These are phyloP conservation scores for Aspergillus vadensis DNA, from an alignment of 2,329 filamentous ascomycete genomes.

Conservation along the genomic window DNA sequence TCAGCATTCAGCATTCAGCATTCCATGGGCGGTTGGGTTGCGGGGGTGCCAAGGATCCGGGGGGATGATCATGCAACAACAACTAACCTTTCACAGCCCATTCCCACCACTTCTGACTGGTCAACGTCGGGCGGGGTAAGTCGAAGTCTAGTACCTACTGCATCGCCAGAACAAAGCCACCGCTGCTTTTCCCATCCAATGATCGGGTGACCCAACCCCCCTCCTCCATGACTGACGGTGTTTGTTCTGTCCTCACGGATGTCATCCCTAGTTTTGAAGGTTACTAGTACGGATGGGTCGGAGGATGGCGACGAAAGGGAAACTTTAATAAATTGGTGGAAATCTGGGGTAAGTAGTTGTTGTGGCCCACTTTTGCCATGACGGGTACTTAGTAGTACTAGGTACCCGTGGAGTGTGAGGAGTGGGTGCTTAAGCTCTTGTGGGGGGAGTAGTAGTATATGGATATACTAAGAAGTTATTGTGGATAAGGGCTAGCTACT, in stretches of 20 bases:
- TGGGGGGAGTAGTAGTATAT: too few species aligned
- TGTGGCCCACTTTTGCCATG: neutral
- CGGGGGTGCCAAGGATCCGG: slow-evolving; percentile 17
- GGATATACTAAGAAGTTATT: neutral
- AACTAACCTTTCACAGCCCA: neutral
- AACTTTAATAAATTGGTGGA: neutral
- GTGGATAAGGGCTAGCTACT: neutral
- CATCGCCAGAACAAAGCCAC: slow-evolving; percentile 5
- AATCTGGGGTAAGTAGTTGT: neutral
- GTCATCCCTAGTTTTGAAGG: neutral
- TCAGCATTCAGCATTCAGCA: neutral
- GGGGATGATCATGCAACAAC: slow-evolving; percentile 9
- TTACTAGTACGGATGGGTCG: neutral
- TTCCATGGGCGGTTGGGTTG: neutral
- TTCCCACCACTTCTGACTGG: neutral
- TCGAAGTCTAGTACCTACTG: slow-evolving; percentile 1
- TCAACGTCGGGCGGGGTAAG: slow-evolving; percentile 7
- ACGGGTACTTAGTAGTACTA: neutral
- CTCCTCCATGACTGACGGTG: neutral
- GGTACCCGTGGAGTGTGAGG: neutral
- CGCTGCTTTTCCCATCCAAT: neutral
- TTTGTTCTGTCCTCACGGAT: neutral
- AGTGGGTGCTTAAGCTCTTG: neutral
- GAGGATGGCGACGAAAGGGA: neutral
- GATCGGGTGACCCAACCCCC: neutral